A percentile compares a stretch with the other conserved stretches of the same genome.
These are phyloP conservation scores for Penicillium sp. DNA, from an alignment of 2,329 filamentous ascomycete genomes.

Conservation along the genomic window DNA sequence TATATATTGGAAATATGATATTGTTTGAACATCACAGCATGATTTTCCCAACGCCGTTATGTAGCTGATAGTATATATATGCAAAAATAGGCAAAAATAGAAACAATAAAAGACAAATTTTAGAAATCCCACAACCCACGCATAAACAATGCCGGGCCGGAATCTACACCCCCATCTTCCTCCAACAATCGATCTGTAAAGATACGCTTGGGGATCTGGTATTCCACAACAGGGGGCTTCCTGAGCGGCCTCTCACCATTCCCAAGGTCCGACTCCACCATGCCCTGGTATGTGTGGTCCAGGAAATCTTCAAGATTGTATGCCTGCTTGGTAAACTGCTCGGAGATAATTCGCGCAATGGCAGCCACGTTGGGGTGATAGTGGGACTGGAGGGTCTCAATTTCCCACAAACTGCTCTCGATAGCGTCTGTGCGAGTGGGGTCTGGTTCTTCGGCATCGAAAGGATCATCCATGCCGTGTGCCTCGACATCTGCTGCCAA, in stretches of 20 bases:
- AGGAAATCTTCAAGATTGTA: slow-evolving; percentile 98
- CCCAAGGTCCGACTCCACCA: slow-evolving; percentile 79
- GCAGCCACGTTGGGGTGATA: slow-evolving; percentile 97
- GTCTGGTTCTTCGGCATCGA: slow-evolving; percentile 73
- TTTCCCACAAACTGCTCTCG: slow-evolving; percentile 92
- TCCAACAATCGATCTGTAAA: slow-evolving; percentile 56
- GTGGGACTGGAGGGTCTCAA: slow-evolving; percentile 86
- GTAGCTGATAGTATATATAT: slow-evolving; percentile 26
- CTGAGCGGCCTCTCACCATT: slow-evolving; percentile 72
- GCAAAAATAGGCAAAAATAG: slow-evolving; percentile 10
- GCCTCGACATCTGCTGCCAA: slow-evolving; percentile 64
- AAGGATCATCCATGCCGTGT: slow-evolving; percentile 73
- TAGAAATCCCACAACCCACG: slow-evolving; percentile 45
- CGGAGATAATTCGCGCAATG: slow-evolving; percentile 87
- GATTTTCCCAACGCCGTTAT: slow-evolving; percentile 3
- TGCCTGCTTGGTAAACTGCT: slow-evolving; percentile 94
- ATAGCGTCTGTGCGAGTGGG: slow-evolving; percentile 86
- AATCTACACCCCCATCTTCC: slow-evolving; percentile 46
- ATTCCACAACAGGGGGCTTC: slow-evolving; percentile 87
- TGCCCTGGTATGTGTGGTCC: slow-evolving; percentile 80
- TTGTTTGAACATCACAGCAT: slow-evolving; percentile 4
- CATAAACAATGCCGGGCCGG: slow-evolving; percentile 41
- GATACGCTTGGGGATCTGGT: slow-evolving; percentile 87
- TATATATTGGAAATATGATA: no score
- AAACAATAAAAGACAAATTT: slow-evolving; percentile 7